Conservation (phyloP, 176 grass and related monocot species). For the Alopecurus myosuroides region DNA sequence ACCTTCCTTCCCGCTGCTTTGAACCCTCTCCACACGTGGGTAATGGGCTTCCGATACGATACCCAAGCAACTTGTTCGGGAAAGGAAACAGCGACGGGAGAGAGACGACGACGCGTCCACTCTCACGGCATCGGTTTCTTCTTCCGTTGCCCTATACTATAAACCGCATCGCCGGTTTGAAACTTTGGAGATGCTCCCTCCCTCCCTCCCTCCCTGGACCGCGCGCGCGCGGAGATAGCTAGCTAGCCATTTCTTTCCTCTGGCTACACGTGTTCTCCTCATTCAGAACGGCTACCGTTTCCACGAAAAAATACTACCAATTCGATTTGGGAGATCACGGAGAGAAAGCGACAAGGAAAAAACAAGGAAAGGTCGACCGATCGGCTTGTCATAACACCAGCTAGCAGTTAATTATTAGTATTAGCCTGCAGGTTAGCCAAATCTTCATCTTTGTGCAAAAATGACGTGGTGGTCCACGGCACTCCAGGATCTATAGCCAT, state of each 20-base stretch:
- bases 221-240: neutral
- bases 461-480: neutral
- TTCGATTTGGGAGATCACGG: neutral
- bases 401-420: neutral
- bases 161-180: neutral
- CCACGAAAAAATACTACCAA: neutral
- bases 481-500: neutral
- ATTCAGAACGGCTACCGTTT: neutral
- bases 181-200: neutral
- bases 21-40: too few species aligned
- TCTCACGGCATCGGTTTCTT: neutral
- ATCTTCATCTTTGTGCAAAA: conserved; percentile 6
- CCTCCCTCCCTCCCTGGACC: too few species aligned
- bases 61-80: too few species aligned
- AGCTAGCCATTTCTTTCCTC: neutral
- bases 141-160: neutral
- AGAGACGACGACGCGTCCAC: neutral
- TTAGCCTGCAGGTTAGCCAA: neutral
- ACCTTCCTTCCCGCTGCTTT: too few species aligned
- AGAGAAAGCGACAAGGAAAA: neutral
- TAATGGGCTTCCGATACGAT: too few species aligned
- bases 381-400: neutral
- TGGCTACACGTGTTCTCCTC: neutral
- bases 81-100: neutral
- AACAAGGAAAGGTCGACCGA: neutral